phyloP scores from a whole-genome alignment of 495 filamentous ascomycete genomes.

The Lentithecium fluviatile region DNA sequence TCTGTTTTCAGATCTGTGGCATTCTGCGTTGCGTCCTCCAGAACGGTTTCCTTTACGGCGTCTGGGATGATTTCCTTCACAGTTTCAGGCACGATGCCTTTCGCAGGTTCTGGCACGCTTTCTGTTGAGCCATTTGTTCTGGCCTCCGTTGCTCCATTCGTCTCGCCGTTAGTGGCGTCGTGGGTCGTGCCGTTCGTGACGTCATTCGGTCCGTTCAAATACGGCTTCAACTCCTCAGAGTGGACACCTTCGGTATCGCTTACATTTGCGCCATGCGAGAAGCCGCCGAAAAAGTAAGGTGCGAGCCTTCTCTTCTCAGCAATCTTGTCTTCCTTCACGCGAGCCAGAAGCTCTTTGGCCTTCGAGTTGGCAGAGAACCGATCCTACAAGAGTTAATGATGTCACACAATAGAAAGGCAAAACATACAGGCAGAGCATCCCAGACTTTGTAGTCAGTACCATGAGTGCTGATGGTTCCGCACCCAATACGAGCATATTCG shows the following conservation, averaged over 20 bases:
- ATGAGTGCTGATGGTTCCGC: constrained; percentile 41
- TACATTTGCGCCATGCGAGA: constrained; percentile 28
- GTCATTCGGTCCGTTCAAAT: constrained; percentile 17
- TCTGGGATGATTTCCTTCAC: no score
- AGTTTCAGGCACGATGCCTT: no score
- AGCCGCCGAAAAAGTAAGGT: constrained; percentile 32
- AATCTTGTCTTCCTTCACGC: constrained; percentile 29
- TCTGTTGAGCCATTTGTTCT: no score
- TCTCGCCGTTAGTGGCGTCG: background rate
- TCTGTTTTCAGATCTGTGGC: background rate
- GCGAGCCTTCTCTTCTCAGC: constrained; percentile 29
- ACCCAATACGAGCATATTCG: constrained; percentile 45
- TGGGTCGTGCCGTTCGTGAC: background rate
- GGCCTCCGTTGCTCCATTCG: background rate
- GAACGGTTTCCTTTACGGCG: no score
- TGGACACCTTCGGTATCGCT: constrained; percentile 31
- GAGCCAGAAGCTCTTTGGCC: constrained; percentile 27
- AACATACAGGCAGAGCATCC: constrained; percentile 44
- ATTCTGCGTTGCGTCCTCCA: no score
- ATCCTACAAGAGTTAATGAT: constrained; percentile 10
- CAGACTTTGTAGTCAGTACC: constrained; percentile 48
- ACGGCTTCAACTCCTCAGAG: constrained; percentile 28
- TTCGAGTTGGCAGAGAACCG: constrained; percentile 31
- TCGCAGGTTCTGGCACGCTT: no score
- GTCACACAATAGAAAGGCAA: background rate